A percentile compares a stretch with the other conserved stretches of the same genome.
phyloP scores from a whole-genome alignment of 768 basidiomycete genomes.

The Mycena sanguinolenta region DNA sequence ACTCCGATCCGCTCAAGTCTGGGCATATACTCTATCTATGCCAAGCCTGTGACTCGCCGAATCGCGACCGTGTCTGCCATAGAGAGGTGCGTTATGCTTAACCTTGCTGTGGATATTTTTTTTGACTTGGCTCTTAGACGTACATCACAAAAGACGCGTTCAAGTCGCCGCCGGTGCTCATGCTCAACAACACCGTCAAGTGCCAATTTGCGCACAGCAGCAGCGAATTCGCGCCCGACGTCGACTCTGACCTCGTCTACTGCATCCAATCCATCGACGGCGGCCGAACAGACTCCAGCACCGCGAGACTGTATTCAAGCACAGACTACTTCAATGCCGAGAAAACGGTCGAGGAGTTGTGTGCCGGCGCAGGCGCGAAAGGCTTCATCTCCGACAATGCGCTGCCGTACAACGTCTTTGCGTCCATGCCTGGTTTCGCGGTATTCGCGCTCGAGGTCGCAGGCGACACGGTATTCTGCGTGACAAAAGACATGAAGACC shows the following conservation, averaged over 20 bases:
- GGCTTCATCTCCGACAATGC: conserved; percentile 94
- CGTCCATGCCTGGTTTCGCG: conserved; percentile 73
- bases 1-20: conserved; percentile 73
- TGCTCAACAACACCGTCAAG: conserved; percentile 77
- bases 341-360: conserved; percentile 81
- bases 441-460: conserved; percentile 89
- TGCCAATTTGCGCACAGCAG: conserved; percentile 94
- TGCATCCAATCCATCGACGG: conserved; percentile 85
- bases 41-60: conserved; percentile 62
- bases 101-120: not conserved
- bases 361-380: conserved; percentile 84
- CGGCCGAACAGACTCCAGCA: conserved; percentile 54
- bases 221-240: conserved; percentile 83
- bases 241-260: conserved; percentile 82
- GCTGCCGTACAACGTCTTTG: conserved; percentile 38
- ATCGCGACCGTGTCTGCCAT: conserved; percentile 67
- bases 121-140: conserved; percentile 64
- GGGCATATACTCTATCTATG: conserved; percentile 86
- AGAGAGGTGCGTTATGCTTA: conserved; percentile 81
- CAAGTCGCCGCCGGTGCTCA: conserved; percentile 64
- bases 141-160: conserved; percentile 93
- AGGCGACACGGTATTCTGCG: conserved; percentile 89
- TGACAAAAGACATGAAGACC: conserved; percentile 81
- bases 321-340: conserved; percentile 85
- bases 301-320: conserved; percentile 81